Percentiles rank a stretch among this genome's conserved stretches.
These are phyloP conservation scores for Amanita molliuscula DNA, from an alignment of 768 basidiomycete species.

Conservation along the genomic window DNA sequence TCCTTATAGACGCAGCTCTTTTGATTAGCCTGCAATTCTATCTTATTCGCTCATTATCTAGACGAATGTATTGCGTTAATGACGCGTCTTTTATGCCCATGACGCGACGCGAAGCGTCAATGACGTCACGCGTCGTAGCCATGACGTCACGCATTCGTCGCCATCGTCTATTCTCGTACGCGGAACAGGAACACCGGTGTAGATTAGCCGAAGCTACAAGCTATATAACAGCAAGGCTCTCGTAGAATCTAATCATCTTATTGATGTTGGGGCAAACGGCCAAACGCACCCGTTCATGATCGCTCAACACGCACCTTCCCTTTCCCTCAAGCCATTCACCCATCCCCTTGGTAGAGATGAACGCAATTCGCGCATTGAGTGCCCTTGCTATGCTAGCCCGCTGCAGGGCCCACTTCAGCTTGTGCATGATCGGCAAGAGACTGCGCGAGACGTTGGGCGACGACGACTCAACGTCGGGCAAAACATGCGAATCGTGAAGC, in stretches of 20 bases:
- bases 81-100: background rate
- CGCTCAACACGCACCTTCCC: slow-evolving; percentile 39
- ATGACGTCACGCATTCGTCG: background rate
- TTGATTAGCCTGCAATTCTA: background rate
- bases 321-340: slow-evolving; percentile 48
- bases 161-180: too few relatives aligned
- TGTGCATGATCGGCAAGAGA: slow-evolving; percentile 52
- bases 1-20: background rate
- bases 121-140: too few relatives aligned
- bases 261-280: slow-evolving; percentile 59
- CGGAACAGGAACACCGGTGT: too few relatives aligned
- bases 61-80: background rate
- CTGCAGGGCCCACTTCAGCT: slow-evolving; percentile 64
- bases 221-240: slow-evolving; percentile 22
- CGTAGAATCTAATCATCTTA: slow-evolving; percentile 51
- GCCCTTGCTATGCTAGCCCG: slow-evolving; percentile 50
- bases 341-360: slow-evolving; percentile 20
- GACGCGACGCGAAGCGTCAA: background rate
- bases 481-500: slow-evolving; percentile 39
- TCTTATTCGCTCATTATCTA: background rate
- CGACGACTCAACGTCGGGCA: slow-evolving; percentile 57
- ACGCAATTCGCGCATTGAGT: slow-evolving; percentile 34
- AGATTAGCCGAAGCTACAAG: too few relatives aligned
- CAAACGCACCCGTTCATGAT: slow-evolving; percentile 55
- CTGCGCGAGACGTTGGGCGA: slow-evolving; percentile 45